phyloP scores from a whole-genome alignment of 208 protist genomes.

The Vickermania spadyakhi region DNA sequence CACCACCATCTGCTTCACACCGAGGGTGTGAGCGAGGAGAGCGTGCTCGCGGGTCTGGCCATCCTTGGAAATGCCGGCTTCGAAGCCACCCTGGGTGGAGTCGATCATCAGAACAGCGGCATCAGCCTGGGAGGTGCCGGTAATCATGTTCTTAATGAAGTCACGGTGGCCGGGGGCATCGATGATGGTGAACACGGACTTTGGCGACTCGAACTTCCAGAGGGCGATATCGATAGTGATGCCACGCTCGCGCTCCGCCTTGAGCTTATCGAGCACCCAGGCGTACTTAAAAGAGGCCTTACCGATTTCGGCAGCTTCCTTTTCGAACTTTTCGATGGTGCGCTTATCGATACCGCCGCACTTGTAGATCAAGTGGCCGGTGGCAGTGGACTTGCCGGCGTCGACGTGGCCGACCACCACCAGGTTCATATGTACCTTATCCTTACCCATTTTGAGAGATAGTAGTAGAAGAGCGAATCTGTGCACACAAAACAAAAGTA shows the following conservation, averaged over 20 bases:
- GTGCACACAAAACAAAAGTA: too few relatives aligned
- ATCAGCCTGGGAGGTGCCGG: conserved; percentile 97
- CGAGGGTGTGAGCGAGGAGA: conserved; percentile 97
- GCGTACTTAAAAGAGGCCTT: conserved; percentile 97
- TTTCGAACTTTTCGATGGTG: conserved; percentile 98
- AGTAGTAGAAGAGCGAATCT: too few relatives aligned
- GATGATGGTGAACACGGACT: conserved; percentile 96
- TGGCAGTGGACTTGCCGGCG: conserved; percentile 98
- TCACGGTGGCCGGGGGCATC: conserved; percentile 99
- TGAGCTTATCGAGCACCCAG: conserved; percentile 98
- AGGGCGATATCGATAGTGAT: conserved; percentile 97
- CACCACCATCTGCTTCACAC: conserved; percentile 95
- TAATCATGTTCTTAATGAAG: conserved; percentile 99
- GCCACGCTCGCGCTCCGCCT: conserved; percentile 97
- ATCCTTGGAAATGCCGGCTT: conserved; percentile 98
- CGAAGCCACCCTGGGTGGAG: conserved; percentile 98
- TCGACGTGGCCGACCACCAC: conserved; percentile 99
- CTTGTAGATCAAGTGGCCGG: conserved; percentile 94
- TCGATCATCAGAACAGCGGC: conserved; percentile 98
- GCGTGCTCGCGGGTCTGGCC: conserved; percentile 99
- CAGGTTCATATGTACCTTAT: conserved; percentile 98
- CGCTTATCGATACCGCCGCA: conserved; percentile 96
- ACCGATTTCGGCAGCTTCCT: conserved; percentile 95
- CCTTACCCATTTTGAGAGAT: too few relatives aligned
- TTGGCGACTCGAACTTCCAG: conserved; percentile 95